Conservation (phyloP, 1,139 yeast genomes). For the Kurtzmaniella quercitrusa region DNA sequence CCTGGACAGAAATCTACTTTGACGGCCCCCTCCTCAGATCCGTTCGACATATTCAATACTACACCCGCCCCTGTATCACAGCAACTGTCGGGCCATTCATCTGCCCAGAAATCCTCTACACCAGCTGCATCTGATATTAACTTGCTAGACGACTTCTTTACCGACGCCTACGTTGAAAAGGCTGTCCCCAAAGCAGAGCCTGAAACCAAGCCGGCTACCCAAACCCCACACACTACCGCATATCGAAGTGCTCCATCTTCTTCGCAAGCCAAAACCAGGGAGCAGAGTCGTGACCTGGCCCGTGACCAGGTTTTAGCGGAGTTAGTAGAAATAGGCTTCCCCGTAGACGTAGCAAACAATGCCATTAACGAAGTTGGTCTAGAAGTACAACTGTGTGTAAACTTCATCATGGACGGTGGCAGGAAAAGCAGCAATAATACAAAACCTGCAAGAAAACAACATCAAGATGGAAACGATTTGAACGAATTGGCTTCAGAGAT, state of each 20-base stretch:
- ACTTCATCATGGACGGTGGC: conserved; percentile 51
- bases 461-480: conserved; percentile 22
- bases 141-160: conserved; percentile 41
- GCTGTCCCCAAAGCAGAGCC: neutral
- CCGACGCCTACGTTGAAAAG: conserved; percentile 24
- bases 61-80: conserved; percentile 5
- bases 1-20: neutral
- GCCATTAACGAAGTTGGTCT: conserved; percentile 59
- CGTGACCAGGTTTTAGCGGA: conserved; percentile 61
- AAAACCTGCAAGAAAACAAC: conserved; percentile 1
- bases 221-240: no score
- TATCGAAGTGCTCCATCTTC: neutral
- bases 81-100: neutral
- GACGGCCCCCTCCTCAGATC: conserved; percentile 13
- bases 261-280: neutral
- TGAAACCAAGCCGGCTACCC: neutral
- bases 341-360: conserved; percentile 52
- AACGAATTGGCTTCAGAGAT: conserved; percentile 62
- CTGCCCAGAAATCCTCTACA: neutral
- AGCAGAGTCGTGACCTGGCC: conserved; percentile 4
- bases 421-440: conserved; percentile 11
- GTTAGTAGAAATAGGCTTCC: conserved; percentile 76
- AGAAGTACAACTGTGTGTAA: conserved; percentile 64
- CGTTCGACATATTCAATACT: conserved; percentile 17
- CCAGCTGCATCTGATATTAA: conserved; percentile 1